phyloP scores from a whole-genome alignment of 495 filamentous ascomycete genomes.

The Achaetomiella virescens region DNA sequence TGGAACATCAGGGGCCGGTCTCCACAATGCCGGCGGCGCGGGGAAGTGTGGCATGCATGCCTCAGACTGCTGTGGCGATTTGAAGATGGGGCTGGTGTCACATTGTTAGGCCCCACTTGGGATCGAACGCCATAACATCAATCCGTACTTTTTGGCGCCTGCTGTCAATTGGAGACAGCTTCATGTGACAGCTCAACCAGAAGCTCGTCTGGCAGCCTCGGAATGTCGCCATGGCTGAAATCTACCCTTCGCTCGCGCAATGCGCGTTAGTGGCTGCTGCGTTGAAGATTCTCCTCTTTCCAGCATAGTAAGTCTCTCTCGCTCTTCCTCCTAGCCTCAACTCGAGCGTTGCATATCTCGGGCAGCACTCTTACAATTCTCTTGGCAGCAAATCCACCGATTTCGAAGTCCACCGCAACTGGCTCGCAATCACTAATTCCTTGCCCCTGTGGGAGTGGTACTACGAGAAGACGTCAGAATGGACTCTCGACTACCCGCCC shows the following conservation, averaged over 20 bases:
- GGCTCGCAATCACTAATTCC: constrained; percentile 90
- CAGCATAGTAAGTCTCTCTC: constrained; percentile 75
- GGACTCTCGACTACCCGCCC: constrained; percentile 97
- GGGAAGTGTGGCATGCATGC: neutral
- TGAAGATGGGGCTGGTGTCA: constrained; percentile 1
- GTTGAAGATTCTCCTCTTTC: constrained; percentile 89
- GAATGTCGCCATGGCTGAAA: constrained; percentile 61
- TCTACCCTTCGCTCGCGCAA: constrained; percentile 80
- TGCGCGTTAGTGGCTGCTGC: constrained; percentile 81
- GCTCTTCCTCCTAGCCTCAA: neutral
- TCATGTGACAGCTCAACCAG: neutral
- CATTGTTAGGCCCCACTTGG: neutral
- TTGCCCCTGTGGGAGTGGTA: constrained; percentile 89
- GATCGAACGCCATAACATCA: neutral
- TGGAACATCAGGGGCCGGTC: constrained; percentile 3
- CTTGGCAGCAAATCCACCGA: constrained; percentile 87
- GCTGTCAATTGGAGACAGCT: neutral
- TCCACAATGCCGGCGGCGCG: neutral
- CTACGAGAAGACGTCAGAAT: constrained; percentile 94
- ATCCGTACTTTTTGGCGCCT: neutral
- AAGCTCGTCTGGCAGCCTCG: constrained; percentile 8
- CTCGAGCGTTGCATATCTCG: neutral
- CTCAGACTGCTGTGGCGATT: neutral
- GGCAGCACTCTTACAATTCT: constrained; percentile 5
- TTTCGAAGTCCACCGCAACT: constrained; percentile 97